These are phyloP conservation scores for Collybia sp. DNA, from an alignment of 768 basidiomycete species.

Conservation along the genomic window DNA sequence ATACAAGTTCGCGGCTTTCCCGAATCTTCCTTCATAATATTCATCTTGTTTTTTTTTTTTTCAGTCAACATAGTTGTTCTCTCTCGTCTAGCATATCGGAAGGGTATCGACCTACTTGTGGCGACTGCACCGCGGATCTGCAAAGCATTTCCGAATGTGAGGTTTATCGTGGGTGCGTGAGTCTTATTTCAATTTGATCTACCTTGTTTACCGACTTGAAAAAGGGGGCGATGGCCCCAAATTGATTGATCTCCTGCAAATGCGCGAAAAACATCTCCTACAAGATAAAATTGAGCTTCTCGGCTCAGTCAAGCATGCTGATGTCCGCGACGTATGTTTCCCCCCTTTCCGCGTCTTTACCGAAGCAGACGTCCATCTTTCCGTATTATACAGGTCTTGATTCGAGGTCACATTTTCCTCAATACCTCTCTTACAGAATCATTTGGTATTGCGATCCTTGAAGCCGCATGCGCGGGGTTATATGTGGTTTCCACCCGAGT, in stretches of 20 bases:
- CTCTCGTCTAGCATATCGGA: constrained; percentile 89
- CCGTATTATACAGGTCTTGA: constrained; percentile 56
- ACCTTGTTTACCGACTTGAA: not conserved
- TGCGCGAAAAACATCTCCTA: constrained; percentile 85
- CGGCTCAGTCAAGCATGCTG: constrained; percentile 73
- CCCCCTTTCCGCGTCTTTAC: not conserved
- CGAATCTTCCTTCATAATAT: not conserved
- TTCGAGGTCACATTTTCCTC: constrained; percentile 85
- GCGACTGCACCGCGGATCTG: constrained; percentile 91
- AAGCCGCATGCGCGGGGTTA: constrained; percentile 92
- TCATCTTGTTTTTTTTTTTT: not conserved
- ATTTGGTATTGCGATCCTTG: constrained; percentile 96
- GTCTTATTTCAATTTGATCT: not conserved
- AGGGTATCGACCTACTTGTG: constrained; percentile 93
- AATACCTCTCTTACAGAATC: constrained; percentile 96
- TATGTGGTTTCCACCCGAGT: constrained; percentile 94
- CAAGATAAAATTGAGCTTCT: constrained; percentile 92
- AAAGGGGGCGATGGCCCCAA: constrained; percentile 94
- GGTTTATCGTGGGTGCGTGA: constrained; percentile 75
- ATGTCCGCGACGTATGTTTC: constrained; percentile 71
- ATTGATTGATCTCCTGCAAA: constrained; percentile 89
- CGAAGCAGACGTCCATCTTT: not conserved
- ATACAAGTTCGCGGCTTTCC: constrained; percentile 45
- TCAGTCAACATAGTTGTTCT: constrained; percentile 89
- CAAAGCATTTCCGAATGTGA: constrained; percentile 76